Percentiles rank a stretch among this genome's conserved stretches.
These are phyloP conservation scores for Paramarasmius palmivorus DNA, from an alignment of 1,284 basidiomycete genomes.

Conservation along the genomic window DNA sequence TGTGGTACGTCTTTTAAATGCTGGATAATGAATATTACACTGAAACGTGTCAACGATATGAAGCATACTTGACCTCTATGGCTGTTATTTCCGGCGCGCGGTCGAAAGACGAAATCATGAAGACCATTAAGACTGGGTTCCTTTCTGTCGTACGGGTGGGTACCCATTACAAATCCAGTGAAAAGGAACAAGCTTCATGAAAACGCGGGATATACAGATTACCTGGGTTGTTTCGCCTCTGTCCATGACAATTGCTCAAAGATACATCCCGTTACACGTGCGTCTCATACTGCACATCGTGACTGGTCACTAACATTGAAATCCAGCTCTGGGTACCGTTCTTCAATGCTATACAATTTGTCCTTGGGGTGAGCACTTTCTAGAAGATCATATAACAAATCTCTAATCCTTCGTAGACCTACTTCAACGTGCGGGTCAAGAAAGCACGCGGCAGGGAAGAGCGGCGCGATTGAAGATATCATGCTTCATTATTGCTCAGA, in stretches of 20 bases:
- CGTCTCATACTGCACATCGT: conserved; percentile 14
- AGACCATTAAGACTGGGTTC: conserved; percentile 76
- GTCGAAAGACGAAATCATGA: conserved; percentile 63
- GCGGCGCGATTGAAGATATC: conserved; percentile 26
- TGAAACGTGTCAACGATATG: conserved; percentile 4
- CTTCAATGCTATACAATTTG: conserved; percentile 70
- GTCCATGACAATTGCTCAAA: conserved; percentile 72
- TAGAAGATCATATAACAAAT: conserved; percentile 11
- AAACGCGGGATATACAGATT: conserved; percentile 36
- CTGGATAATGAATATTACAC: background rate
- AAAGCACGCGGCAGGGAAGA: conserved; percentile 53
- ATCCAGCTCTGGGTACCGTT: conserved; percentile 72
- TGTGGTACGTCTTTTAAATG: conserved; percentile 36
- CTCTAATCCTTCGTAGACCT: conserved; percentile 46
- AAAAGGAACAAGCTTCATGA: conserved; percentile 8
- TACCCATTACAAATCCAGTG: background rate
- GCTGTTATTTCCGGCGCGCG: conserved; percentile 84
- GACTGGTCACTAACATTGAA: conserved; percentile 5
- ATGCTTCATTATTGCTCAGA: background rate
- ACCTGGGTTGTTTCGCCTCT: conserved; percentile 78
- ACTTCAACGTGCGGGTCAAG: conserved; percentile 74
- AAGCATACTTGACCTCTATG: conserved; percentile 74
- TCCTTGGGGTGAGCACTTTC: conserved; percentile 49
- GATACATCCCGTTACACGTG: conserved; percentile 70
- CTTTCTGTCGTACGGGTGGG: conserved; percentile 72